Evolutionary conservation across 2,329 filamentous ascomycete species (phyloP).

Genomic region (Fusarium nurragi): DNA sequence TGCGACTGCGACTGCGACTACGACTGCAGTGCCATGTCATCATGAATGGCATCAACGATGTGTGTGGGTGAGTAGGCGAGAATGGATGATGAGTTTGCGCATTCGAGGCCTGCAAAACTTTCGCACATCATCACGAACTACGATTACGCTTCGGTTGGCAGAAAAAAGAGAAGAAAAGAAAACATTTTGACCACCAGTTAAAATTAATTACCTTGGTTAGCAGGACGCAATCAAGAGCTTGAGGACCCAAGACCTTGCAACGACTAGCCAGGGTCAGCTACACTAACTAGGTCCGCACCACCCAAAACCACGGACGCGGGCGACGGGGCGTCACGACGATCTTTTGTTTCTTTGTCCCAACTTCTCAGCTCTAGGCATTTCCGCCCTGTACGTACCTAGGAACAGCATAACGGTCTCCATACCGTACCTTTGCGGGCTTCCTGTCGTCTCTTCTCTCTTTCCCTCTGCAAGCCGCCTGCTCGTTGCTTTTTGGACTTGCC

Average conservation of each 20-base stretch:
- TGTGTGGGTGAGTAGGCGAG: background rate
- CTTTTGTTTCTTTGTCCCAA: slow-evolving; percentile 38
- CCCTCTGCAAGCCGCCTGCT: slow-evolving; percentile 28
- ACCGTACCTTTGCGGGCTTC: background rate
- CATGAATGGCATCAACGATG: slow-evolving; percentile 14
- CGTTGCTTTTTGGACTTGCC: slow-evolving; percentile 42
- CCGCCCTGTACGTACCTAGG: slow-evolving; percentile 6
- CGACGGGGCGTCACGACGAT: slow-evolving; percentile 42
- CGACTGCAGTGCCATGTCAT: slow-evolving; percentile 39
- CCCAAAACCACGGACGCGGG: slow-evolving; percentile 42
- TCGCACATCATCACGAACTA: slow-evolving; percentile 5
- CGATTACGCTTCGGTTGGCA: background rate
- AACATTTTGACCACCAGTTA: slow-evolving; percentile 15
- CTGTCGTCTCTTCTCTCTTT: slow-evolving; percentile 45
- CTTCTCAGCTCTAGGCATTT: slow-evolving; percentile 21
- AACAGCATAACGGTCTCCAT: slow-evolving; percentile 11
- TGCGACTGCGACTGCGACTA: background rate
- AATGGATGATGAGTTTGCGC: background rate
- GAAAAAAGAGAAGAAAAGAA: slow-evolving; percentile 6
- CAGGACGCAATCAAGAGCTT: slow-evolving; percentile 26
- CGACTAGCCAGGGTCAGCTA: slow-evolving; percentile 37
- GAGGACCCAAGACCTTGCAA: slow-evolving; percentile 30
- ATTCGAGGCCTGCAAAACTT: slow-evolving; percentile 26
- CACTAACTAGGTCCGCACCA: slow-evolving; percentile 36
- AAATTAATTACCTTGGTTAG: background rate